phyloP scores from a whole-genome alignment of 768 basidiomycete genomes.

The Lentinula lateritia region DNA sequence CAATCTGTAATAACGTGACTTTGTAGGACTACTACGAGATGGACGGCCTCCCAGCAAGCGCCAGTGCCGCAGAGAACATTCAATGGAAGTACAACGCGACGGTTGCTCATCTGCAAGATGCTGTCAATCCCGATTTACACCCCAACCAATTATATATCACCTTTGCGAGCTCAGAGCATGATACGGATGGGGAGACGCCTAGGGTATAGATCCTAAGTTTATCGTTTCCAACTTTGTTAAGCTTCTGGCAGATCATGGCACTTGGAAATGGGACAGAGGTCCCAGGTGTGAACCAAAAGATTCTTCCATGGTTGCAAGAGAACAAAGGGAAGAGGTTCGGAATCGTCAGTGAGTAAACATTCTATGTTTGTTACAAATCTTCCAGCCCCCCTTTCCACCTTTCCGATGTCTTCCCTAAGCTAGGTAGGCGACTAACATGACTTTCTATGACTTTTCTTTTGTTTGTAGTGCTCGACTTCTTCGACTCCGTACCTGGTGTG shows the following conservation, averaged over 20 bases:
- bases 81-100: slow-evolving; percentile 37
- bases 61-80: slow-evolving; percentile 32
- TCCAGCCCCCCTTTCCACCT: neutral
- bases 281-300: slow-evolving; percentile 36
- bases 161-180: slow-evolving; percentile 40
- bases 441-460: neutral
- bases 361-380: neutral
- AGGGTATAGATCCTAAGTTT: slow-evolving; percentile 15
- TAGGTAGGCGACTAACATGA: neutral
- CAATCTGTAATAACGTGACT: neutral
- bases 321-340: slow-evolving; percentile 40
- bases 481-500: slow-evolving; percentile 38
- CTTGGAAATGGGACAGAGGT: slow-evolving; percentile 30
- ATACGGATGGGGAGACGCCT: slow-evolving; percentile 29
- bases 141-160: slow-evolving; percentile 41
- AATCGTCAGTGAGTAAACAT: slow-evolving; percentile 33
- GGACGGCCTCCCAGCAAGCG: slow-evolving; percentile 24
- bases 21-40: slow-evolving; percentile 34
- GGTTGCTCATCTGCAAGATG: slow-evolving; percentile 35
- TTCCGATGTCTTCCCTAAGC: no score
- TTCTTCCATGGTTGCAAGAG: slow-evolving; percentile 36
- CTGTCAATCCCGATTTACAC: slow-evolving; percentile 25
- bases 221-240: neutral
- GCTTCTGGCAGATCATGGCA: slow-evolving; percentile 31
- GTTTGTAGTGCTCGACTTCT: slow-evolving; percentile 41